A percentile compares a stretch with the other conserved stretches of the same genome.
These are phyloP conservation scores for Physocladia obscura DNA, from an alignment of 192 early-diverging fungal species.

Conservation along the genomic window DNA sequence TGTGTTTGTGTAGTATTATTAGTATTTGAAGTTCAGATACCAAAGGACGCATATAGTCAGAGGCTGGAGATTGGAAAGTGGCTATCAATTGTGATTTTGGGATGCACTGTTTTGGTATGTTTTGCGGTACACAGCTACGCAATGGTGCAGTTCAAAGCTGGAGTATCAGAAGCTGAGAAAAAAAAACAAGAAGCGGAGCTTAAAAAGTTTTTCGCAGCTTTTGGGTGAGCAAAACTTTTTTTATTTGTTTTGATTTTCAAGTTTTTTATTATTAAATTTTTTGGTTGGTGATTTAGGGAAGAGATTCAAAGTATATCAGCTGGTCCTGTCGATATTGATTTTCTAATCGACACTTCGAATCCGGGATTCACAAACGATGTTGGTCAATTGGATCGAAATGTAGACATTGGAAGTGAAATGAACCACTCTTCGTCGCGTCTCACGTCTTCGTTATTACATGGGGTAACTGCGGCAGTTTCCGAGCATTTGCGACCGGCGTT, in stretches of 20 bases:
- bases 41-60: background rate
- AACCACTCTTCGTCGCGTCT: background rate
- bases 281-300: background rate
- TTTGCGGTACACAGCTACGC: conserved; percentile 2
- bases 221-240: background rate
- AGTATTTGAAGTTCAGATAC: background rate
- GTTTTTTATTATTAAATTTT: background rate
- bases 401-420: background rate
- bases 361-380: background rate
- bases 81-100: background rate
- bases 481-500: too few species aligned
- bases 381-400: background rate
- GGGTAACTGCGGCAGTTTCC: background rate
- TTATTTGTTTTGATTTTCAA: background rate
- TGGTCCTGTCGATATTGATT: too few species aligned
- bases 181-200: background rate
- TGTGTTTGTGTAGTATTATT: background rate
- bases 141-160: background rate
- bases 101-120: background rate
- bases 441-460: background rate
- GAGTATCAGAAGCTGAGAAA: background rate
- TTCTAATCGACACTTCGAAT: too few species aligned
- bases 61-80: background rate
- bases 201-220: conserved; percentile 20
- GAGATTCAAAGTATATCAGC: conserved; percentile 4